These are phyloP conservation scores for Mrakia gelida DNA, from an alignment of 768 basidiomycete species.

Conservation along the genomic window DNA sequence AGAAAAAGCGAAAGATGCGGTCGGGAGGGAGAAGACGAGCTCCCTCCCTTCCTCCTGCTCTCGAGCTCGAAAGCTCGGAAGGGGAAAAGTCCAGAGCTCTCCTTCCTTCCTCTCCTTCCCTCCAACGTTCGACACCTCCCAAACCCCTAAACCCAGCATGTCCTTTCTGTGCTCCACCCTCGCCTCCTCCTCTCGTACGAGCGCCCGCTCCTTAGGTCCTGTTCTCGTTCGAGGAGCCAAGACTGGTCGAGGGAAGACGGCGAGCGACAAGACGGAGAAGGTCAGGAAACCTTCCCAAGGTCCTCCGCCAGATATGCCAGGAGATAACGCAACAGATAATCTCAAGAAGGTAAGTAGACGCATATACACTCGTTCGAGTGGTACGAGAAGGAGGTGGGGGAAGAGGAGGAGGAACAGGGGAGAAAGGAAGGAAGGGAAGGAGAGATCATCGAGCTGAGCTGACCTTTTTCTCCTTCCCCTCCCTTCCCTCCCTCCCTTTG, in stretches of 20 bases:
- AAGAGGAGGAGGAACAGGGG: neutral
- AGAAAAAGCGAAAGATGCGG: too few species aligned
- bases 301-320: constrained; percentile 3
- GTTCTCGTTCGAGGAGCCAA: neutral
- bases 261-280: neutral
- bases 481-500: neutral
- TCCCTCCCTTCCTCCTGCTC: too few species aligned
- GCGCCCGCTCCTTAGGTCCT: neutral
- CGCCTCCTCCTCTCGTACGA: constrained; percentile 1
- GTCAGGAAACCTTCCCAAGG: neutral
- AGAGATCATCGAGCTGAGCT: neutral
- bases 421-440: neutral
- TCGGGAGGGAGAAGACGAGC: too few species aligned
- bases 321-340: constrained; percentile 19
- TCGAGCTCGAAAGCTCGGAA: too few species aligned
- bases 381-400: constrained; percentile 9
- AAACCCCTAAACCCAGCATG: too few species aligned
- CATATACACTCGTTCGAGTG: too few species aligned
- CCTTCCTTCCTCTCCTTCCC: too few species aligned
- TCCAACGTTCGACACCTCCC: too few species aligned
- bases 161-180: neutral
- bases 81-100: too few species aligned
- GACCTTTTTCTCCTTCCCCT: neutral
- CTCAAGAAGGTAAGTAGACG: neutral
- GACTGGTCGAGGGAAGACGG: too few species aligned